These are phyloP conservation scores for Dillenia turbinata DNA, from an alignment of 164 flowering plant genomes.

Conservation along the genomic window DNA sequence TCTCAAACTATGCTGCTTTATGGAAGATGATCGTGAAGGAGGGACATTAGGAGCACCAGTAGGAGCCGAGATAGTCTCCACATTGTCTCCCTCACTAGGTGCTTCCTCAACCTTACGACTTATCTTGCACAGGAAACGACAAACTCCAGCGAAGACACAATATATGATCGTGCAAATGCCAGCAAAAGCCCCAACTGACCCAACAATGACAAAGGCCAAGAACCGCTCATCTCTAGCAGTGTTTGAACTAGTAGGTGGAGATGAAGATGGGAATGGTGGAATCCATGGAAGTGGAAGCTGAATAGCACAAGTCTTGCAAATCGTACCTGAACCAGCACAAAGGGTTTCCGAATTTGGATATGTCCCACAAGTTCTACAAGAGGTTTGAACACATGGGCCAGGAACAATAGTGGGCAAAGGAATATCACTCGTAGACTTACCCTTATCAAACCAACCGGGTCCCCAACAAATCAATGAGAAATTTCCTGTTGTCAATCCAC, in stretches of 20 bases:
- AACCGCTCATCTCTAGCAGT: constrained; percentile 3
- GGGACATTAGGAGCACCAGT: constrained; percentile 1
- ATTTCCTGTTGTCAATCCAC: not conserved
- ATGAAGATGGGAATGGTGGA: not conserved
- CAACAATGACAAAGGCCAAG: constrained; percentile 14
- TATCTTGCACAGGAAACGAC: not conserved
- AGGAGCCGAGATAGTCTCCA: not conserved
- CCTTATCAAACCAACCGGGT: not conserved
- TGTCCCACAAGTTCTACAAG: not conserved
- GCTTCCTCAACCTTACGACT: constrained; percentile 8
- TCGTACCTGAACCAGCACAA: not conserved
- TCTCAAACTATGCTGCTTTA: constrained; percentile 2
- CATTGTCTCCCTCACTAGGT: not conserved
- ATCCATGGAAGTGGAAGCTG: not conserved
- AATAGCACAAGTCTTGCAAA: not conserved
- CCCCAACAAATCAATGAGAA: constrained; percentile 2
- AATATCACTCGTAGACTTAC: not conserved
- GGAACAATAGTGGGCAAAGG: not conserved
- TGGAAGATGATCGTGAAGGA: constrained; percentile 4
- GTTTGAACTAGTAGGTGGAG: constrained; percentile 1
- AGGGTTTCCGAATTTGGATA: not conserved
- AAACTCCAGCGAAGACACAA: constrained; percentile 9
- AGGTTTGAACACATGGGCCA: not conserved
- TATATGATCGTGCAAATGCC: constrained; percentile 14
- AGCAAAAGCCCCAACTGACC: constrained; percentile 22